Conservation (phyloP, 2,329 filamentous ascomycete genomes). For the Graphilbum fragrans region DNA sequence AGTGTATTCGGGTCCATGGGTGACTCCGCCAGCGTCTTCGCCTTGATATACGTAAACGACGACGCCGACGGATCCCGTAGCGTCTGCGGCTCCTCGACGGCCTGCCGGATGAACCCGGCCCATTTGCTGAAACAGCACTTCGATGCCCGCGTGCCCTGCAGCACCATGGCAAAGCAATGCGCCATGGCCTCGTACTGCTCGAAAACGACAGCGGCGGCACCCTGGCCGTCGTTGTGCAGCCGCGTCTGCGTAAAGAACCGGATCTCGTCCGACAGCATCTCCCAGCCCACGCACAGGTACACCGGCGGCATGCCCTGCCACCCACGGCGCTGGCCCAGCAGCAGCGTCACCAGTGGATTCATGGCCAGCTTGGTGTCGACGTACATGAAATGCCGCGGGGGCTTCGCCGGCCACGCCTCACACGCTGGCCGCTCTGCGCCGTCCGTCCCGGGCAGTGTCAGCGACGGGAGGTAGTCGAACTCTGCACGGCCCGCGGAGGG, state of each 20-base stretch:
- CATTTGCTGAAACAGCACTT: slow-evolving; percentile 42
- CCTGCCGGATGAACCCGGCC: slow-evolving; percentile 39
- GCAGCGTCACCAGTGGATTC: slow-evolving; percentile 58
- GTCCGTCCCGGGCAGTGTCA: slow-evolving; percentile 15
- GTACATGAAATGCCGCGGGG: slow-evolving; percentile 42
- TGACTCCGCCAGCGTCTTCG: slow-evolving; percentile 37
- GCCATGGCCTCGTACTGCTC: slow-evolving; percentile 74
- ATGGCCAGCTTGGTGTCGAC: slow-evolving; percentile 37
- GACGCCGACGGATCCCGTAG: slow-evolving; percentile 17
- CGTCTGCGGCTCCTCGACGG: slow-evolving; percentile 9
- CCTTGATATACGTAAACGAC: slow-evolving; percentile 32
- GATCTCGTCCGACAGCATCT: slow-evolving; percentile 58
- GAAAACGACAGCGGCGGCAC: slow-evolving; percentile 50
- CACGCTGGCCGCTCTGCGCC: slow-evolving; percentile 28
- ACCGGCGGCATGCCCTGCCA: slow-evolving; percentile 56
- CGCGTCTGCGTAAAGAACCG: slow-evolving; percentile 47
- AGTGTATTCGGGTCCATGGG: slow-evolving; percentile 29
- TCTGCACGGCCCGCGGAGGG: slow-evolving; percentile 23
- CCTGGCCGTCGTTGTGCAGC: slow-evolving; percentile 41
- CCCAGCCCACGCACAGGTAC: slow-evolving; percentile 58
- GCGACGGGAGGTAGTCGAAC: slow-evolving; percentile 54
- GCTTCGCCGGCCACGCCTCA: slow-evolving; percentile 42
- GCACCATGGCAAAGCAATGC: slow-evolving; percentile 54
- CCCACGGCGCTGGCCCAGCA: slow-evolving; percentile 31
- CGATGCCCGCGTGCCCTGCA: slow-evolving; percentile 32